These are phyloP conservation scores for Aspergillus sp. DNA, from an alignment of 2,329 filamentous ascomycete species.

Conservation along the genomic window DNA sequence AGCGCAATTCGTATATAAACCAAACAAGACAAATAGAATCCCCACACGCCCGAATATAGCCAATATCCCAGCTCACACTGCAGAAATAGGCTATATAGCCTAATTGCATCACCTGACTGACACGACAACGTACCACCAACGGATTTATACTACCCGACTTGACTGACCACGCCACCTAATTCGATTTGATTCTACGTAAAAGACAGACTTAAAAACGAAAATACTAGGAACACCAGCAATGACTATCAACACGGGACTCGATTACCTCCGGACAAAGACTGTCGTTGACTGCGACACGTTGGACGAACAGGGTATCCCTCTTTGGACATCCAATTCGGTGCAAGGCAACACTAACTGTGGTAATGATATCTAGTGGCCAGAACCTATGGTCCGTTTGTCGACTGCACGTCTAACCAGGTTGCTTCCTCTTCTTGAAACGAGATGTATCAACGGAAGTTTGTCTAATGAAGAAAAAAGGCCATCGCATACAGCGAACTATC, in stretches of 20 bases:
- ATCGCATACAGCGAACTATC: slow-evolving; percentile 46
- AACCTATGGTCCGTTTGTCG: slow-evolving; percentile 43
- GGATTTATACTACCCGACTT: background rate
- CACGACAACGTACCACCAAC: too few relatives aligned
- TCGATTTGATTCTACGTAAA: background rate
- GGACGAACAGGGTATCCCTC: slow-evolving; percentile 40
- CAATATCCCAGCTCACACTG: too few relatives aligned
- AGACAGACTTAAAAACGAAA: too few relatives aligned
- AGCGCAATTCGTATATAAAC: too few relatives aligned
- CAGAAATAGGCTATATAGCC: too few relatives aligned
- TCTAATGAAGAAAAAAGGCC: slow-evolving; percentile 27
- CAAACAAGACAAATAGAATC: too few relatives aligned
- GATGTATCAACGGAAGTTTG: background rate
- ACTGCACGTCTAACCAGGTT: slow-evolving; percentile 52
- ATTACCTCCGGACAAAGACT: slow-evolving; percentile 40
- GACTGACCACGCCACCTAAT: background rate
- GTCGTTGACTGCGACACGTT: slow-evolving; percentile 49
- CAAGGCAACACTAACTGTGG: background rate
- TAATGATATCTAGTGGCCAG: slow-evolving; percentile 34
- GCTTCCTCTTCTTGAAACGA: background rate
- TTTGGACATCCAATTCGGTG: background rate
- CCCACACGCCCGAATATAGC: too few relatives aligned
- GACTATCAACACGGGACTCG: slow-evolving; percentile 24
- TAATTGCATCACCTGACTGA: too few relatives aligned
- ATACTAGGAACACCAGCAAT: slow-evolving; percentile 3